These are phyloP conservation scores for Trichothecium roseum DNA, from an alignment of 2,329 filamentous ascomycete genomes.

Conservation along the genomic window DNA sequence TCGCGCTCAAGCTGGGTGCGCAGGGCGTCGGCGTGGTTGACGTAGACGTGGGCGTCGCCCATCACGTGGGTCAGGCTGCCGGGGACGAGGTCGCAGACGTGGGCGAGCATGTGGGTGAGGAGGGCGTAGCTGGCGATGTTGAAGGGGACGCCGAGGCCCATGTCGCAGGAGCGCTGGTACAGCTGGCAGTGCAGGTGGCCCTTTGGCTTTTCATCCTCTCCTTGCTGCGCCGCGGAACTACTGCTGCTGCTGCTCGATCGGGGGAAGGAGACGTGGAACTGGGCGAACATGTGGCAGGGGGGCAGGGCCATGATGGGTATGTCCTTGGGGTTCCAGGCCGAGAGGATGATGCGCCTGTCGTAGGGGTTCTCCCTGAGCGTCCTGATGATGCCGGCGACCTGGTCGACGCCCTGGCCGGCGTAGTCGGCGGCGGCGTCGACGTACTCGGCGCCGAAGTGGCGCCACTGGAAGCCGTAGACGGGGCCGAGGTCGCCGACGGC, in stretches of 20 bases:
- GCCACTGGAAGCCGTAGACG: constrained; percentile 98
- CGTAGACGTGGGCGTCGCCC: constrained; percentile 96
- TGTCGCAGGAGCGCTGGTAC: constrained; percentile 92
- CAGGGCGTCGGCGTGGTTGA: constrained; percentile 84
- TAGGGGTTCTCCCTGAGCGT: constrained; percentile 79
- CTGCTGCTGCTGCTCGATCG: constrained; percentile 9
- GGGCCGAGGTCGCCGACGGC: constrained; percentile 85
- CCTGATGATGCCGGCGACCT: constrained; percentile 79
- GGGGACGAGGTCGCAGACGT: constrained; percentile 73
- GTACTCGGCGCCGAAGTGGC: constrained; percentile 92
- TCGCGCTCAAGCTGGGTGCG: constrained; percentile 70
- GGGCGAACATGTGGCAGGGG: constrained; percentile 95
- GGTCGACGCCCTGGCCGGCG: constrained; percentile 79
- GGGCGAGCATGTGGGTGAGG: constrained; percentile 88
- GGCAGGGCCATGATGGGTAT: constrained; percentile 82
- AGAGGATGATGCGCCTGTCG: constrained; percentile 81
- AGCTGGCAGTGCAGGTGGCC: constrained; percentile 78
- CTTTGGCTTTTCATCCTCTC: constrained; percentile 36
- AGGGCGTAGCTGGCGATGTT: constrained; percentile 95
- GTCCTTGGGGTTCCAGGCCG: constrained; percentile 88
- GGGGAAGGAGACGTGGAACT: constrained; percentile 84
- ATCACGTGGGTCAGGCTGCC: constrained; percentile 89
- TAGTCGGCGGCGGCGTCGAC: constrained; percentile 72
- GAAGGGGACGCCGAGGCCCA: constrained; percentile 94
- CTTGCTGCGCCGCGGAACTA: constrained; percentile 16